These are phyloP conservation scores for Cardamine resedifolia DNA, from an alignment of 345 rosid genomes.

Conservation along the genomic window DNA sequence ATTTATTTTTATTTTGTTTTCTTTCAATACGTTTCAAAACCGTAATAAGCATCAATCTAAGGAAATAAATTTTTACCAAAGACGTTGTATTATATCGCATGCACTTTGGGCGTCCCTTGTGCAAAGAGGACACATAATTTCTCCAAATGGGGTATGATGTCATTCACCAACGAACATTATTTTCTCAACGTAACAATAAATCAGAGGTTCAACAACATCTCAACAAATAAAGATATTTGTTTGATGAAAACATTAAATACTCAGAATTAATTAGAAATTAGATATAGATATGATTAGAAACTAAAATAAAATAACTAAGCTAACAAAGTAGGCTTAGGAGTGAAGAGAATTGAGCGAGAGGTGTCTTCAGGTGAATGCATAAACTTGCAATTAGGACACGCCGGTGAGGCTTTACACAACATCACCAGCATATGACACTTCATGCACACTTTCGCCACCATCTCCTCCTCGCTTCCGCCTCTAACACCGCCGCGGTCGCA, in stretches of 20 bases:
- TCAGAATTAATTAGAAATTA: conserved; percentile 11
- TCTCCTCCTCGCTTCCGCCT: conserved; percentile 42
- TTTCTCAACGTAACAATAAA: background rate
- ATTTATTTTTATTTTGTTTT: no score
- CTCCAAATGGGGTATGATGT: background rate
- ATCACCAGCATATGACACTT: conserved; percentile 80
- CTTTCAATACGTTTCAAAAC: no score
- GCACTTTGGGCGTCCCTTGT: background rate
- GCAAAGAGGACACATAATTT: background rate
- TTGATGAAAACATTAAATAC: conserved; percentile 8
- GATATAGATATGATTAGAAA: background rate
- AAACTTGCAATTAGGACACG: conserved; percentile 87
- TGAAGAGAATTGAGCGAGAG: conserved; percentile 11
- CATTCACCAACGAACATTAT: background rate
- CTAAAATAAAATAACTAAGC: background rate
- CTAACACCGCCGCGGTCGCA: background rate
- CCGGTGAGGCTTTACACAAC: conserved; percentile 63
- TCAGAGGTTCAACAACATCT: conserved; percentile 11
- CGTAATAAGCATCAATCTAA: no score
- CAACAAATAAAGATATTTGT: conserved; percentile 12
- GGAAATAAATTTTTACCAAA: no score
- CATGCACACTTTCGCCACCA: conserved; percentile 74
- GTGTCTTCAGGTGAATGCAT: conserved; percentile 48
- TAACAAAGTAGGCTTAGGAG: conserved; percentile 22
- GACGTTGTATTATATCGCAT: no score